Evolutionary conservation across 2,329 filamentous ascomycete species (phyloP), one percentile per base, ranked within the genome.

Genomic region (Exserohilum turcica): DNA sequence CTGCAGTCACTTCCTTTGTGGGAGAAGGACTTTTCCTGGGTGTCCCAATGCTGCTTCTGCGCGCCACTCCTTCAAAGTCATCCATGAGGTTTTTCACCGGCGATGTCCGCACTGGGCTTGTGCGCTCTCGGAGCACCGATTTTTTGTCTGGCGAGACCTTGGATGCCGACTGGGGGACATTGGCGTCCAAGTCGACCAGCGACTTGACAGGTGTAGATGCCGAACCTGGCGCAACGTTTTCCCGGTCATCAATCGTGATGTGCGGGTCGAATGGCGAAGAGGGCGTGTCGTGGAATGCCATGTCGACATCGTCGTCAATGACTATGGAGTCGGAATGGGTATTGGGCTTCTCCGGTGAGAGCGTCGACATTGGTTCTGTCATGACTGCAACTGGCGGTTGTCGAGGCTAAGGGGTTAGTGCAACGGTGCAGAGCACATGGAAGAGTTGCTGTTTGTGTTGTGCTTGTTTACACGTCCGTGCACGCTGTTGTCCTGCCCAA

Each of bases 191-290:
- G 27, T 66, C 56, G 28, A 51, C 37, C 27, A 64, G 48, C 27
- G 47, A 44, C 48, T 71, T 74, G 3, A 54, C 47, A 6, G 72
- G 71, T 5, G 70, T 61, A 8, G 51, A 48, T 19, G 56, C 57
- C 43, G 53, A 39, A 29, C 52, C 49, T 1, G 70, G 69, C 19
- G 69, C 65, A 48, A 74, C 58, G 33, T 75, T 76, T 48, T 76
- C 74, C 46, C 75, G 72, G 55, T 75, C 60, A 21, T 75, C 72
- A 21, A 63, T 53, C 15, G 76, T 75, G 44, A 80, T 64, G 48
- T 80, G 74, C 36, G 74, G 69, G n/a, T 79, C 64, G 62, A 81
- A 82, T 12, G 79, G 79, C 32, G 79, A 81, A 49, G 78, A 80
- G 5, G 76, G 76, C 19, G 73, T 74, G 15, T 78, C 72, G 57